A percentile compares a stretch with the other conserved stretches of the same genome.
These are phyloP conservation scores for Nicotiana benthamiana DNA, from an alignment of 257 asterid species.

Conservation along the genomic window DNA sequence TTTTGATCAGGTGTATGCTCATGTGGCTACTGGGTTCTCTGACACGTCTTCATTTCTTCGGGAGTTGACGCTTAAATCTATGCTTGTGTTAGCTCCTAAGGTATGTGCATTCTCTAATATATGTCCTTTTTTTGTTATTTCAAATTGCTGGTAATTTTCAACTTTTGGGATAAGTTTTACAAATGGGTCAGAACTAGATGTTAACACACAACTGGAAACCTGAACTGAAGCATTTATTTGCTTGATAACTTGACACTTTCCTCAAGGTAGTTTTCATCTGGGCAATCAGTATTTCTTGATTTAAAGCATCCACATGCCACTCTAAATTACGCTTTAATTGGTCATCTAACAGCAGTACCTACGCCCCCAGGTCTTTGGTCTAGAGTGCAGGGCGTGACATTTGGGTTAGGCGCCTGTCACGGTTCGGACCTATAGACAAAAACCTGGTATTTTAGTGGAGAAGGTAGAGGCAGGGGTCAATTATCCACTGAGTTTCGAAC, in stretches of 20 bases:
- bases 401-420: neutral
- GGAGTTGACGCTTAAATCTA: conserved; percentile 91
- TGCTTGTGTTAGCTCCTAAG: conserved; percentile 98
- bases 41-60: conserved; percentile 94
- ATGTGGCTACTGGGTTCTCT: conserved; percentile 88
- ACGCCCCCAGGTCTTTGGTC: neutral
- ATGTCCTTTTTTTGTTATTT: neutral
- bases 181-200: neutral
- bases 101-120: conserved; percentile 25
- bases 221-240: neutral
- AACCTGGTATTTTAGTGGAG: neutral
- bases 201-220: neutral
- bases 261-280: neutral
- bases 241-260: neutral
- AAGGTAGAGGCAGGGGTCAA: neutral
- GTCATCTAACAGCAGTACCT: neutral
- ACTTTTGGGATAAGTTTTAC: neutral
- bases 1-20: conserved; percentile 70
- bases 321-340: neutral
- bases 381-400: neutral
- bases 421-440: neutral
- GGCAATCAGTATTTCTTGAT: neutral
- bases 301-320: neutral
- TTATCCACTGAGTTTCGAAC: neutral
- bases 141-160: neutral